Percentiles rank a stretch among this genome's conserved stretches.
Evolutionary conservation across 768 basidiomycete species (phyloP).

Genomic region (Suillus fuscotomentosus): DNA sequence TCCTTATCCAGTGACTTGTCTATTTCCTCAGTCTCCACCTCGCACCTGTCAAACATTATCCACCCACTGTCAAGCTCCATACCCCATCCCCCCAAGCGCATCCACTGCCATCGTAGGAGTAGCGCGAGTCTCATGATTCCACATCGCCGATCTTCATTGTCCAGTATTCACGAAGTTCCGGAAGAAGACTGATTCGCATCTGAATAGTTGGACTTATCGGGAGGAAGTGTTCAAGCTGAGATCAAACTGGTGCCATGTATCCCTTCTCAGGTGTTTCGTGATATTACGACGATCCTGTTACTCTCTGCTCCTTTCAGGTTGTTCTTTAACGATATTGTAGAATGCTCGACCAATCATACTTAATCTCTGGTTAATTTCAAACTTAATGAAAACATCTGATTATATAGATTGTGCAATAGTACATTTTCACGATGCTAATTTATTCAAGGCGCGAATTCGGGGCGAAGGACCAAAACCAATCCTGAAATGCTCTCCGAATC

Average conservation of each 20-base stretch:
- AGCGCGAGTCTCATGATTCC: conserved; percentile 31
- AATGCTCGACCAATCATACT: not conserved
- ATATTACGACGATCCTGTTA: not conserved
- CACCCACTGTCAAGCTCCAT: conserved; percentile 10
- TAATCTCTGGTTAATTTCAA: too few relatives aligned
- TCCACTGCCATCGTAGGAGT: conserved; percentile 29
- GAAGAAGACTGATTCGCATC: conserved; percentile 24
- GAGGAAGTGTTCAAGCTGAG: not conserved
- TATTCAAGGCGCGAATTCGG: too few relatives aligned
- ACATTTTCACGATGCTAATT: too few relatives aligned
- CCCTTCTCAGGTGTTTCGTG: not conserved
- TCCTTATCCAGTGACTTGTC: conserved; percentile 27
- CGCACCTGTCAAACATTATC: conserved; percentile 17
- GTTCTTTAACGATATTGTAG: not conserved
- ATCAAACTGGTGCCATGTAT: conserved; percentile 8
- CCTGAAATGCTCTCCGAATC: not conserved
- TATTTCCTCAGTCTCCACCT: conserved; percentile 15
- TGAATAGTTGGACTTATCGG: not conserved
- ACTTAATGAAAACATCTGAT: too few relatives aligned
- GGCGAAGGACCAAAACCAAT: too few relatives aligned
- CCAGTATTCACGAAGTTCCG: conserved; percentile 31
- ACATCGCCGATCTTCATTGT: conserved; percentile 28
- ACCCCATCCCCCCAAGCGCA: conserved; percentile 1
- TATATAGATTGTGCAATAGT: too few relatives aligned
- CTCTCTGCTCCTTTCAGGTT: not conserved